Evolutionary conservation across 1,284 basidiomycete genomes (phyloP), one percentile per base, ranked within the genome.

Genomic region (Trichosporon coremiiforme): DNA sequence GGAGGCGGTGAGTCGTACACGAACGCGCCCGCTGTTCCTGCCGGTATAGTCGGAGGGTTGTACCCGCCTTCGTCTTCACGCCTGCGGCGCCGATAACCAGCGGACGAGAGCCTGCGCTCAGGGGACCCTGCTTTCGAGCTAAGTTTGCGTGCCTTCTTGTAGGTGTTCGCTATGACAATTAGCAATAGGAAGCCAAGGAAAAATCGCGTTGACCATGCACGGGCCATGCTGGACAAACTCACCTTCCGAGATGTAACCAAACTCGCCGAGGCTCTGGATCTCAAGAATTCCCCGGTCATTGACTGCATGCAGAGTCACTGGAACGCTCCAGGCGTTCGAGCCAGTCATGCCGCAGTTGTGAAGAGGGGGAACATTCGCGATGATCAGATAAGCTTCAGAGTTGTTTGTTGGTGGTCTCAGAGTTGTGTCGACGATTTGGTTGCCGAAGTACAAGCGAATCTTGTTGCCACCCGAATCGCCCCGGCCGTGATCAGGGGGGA

Each of bases 241-340:
- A 71, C 70, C 60, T 20, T 71, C 63, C 10, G 38, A 65, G n/a
- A 69, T 41, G 57, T 65, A 72, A n/a, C 64, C 66, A 67, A 81
- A 82, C 5, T 78, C 75, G n/a, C 80, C 80, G 12, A 79, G 53
- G 17, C 66, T 64, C 7, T 75, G 73, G 41, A 77, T 75, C 64
- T 80, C 78, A 9, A 80, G 62, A 2, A 81, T 72, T 13, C 75
- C 69, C 1, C 70, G 71, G 17, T 76, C 76, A n/a, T 71, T 70
- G 50, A 81, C 65, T 3, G 80, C 79, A 66, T 83, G 78, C 20
- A 80, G 74, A 25, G 67, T 72, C 5, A 83, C 75, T 20, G 76
- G 74, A 3, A 80, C 76, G 47, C 68, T 70, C 69, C 69, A 67
- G 9, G 31, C 17, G 15, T 25, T 20, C 33, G 15, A 20, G 22